Percentiles rank a stretch among this genome's conserved stretches.
Evolutionary conservation across 148 eudicot species (phyloP).

Genomic region (Chenopodium quinoa): DNA sequence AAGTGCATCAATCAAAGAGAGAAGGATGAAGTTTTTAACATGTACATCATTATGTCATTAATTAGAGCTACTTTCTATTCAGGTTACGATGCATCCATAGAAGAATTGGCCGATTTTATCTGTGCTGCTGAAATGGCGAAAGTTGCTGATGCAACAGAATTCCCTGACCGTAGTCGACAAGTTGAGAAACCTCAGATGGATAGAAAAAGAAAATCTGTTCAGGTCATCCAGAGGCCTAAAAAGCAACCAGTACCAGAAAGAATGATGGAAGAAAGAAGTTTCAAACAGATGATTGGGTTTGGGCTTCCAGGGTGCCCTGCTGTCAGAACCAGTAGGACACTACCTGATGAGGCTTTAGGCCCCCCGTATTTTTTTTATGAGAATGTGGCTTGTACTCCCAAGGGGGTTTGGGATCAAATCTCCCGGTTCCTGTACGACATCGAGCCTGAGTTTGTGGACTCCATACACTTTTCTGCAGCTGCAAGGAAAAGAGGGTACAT

Average conservation of each 20-base stretch:
- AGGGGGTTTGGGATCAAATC: constrained; percentile 22
- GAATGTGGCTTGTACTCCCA: constrained; percentile 27
- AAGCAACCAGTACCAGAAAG: neutral
- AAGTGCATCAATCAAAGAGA: too few species aligned
- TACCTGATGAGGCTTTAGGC: constrained; percentile 4
- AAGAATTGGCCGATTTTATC: constrained; percentile 24
- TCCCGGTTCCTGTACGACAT: constrained; percentile 22
- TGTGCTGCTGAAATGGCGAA: constrained; percentile 22
- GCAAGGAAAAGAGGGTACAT: constrained; percentile 34
- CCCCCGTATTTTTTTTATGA: constrained; percentile 32
- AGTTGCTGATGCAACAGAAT: neutral
- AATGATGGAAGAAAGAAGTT: neutral
- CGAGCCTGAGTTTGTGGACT: constrained; percentile 31
- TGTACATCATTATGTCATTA: neutral
- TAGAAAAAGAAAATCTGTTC: constrained; percentile 11
- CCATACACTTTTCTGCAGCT: constrained; percentile 31
- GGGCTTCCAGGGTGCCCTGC: constrained; percentile 19
- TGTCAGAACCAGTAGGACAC: neutral
- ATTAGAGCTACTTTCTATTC: constrained; percentile 3
- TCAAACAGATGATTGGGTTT: constrained; percentile 27
- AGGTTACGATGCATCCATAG: constrained; percentile 28
- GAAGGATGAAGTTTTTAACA: too few species aligned
- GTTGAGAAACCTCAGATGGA: neutral
- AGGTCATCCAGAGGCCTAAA: neutral
- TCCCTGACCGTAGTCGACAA: neutral